A percentile compares a stretch with the other conserved stretches of the same genome.
Conservation (phyloP, 2,329 filamentous ascomycete genomes). For the Plenodomus tracheiphilus region DNA sequence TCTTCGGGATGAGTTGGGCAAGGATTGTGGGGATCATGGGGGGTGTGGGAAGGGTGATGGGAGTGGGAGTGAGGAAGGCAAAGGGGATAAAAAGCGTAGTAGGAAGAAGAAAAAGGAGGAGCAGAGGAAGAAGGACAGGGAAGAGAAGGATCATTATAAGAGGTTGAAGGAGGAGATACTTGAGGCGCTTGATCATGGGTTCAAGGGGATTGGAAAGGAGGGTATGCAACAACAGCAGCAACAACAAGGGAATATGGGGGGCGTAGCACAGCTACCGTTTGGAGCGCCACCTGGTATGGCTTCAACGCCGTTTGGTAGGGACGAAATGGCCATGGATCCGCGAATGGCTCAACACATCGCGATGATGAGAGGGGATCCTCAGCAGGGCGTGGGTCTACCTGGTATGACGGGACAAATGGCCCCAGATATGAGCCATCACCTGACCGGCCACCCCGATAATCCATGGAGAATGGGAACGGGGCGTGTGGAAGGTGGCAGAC, state of each 20-base stretch:
- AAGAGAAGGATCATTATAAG: slow-evolving; percentile 7
- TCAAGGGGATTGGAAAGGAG: slow-evolving; percentile 6
- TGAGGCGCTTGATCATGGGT: slow-evolving; percentile 15
- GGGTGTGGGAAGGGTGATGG: slow-evolving; percentile 10
- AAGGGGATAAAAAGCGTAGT: slow-evolving; percentile 9
- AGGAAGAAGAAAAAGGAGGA: slow-evolving; percentile 10
- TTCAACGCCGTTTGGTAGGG: slow-evolving; percentile 2
- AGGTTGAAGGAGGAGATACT: slow-evolving; percentile 17
- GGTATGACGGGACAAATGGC: slow-evolving; percentile 3
- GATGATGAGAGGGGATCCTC: slow-evolving; percentile 8
- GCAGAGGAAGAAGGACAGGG: background rate
- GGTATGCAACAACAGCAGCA: background rate
- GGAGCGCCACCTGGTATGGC: slow-evolving; percentile 3
- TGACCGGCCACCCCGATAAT: slow-evolving; percentile 2
- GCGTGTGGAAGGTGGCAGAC: no score
- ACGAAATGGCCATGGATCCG: slow-evolving; percentile 10
- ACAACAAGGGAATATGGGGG: background rate
- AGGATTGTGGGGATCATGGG: slow-evolving; percentile 30
- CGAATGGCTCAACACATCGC: slow-evolving; percentile 10
- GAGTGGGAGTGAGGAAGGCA: slow-evolving; percentile 4
- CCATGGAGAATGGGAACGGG: no score
- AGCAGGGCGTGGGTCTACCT: slow-evolving; percentile 7
- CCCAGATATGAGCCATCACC: slow-evolving; percentile 7
- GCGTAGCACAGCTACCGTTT: background rate
- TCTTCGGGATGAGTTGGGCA: slow-evolving; percentile 29